Percentiles rank a stretch among this genome's conserved stretches.
These are phyloP conservation scores for Capsella rubella DNA, from an alignment of 441 rosid species.

Conservation along the genomic window DNA sequence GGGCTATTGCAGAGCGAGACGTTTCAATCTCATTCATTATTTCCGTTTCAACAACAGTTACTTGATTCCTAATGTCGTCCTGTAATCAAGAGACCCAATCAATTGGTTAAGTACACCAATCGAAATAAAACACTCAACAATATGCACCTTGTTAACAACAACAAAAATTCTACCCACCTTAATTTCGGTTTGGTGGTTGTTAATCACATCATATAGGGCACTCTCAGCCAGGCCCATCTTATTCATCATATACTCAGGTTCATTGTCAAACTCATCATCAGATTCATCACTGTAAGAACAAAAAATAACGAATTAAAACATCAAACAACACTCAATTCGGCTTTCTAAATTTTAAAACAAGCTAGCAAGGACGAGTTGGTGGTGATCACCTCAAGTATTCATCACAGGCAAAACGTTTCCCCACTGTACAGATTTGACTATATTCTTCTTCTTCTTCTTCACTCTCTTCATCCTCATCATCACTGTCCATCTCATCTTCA, in stretches of 20 bases:
- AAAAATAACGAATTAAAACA: not conserved
- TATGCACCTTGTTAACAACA: not conserved
- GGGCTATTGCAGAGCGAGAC: slow-evolving; percentile 56
- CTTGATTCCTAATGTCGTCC: slow-evolving; percentile 81
- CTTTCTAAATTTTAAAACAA: slow-evolving; percentile 6
- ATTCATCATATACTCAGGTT: slow-evolving; percentile 56
- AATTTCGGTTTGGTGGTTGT: slow-evolving; percentile 62
- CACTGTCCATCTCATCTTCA: slow-evolving; percentile 67
- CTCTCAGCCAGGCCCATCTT: slow-evolving; percentile 62
- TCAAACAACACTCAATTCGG: slow-evolving; percentile 12
- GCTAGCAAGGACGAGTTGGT: not conserved
- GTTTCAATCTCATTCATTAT: slow-evolving; percentile 60
- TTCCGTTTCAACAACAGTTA: slow-evolving; percentile 68
- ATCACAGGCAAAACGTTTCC: slow-evolving; percentile 57
- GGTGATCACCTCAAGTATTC: slow-evolving; percentile 60
- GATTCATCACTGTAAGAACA: slow-evolving; percentile 60
- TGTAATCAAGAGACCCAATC: slow-evolving; percentile 47
- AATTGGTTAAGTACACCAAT: slow-evolving; percentile 16
- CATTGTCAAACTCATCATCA: slow-evolving; percentile 58
- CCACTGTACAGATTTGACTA: slow-evolving; percentile 42
- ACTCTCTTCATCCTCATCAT: slow-evolving; percentile 44
- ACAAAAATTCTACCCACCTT: slow-evolving; percentile 53
- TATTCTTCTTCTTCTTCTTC: slow-evolving; percentile 42
- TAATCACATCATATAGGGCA: slow-evolving; percentile 59
- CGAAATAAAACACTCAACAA: slow-evolving; percentile 13